Base-by-base conservation (phyloP, 352 stramenopile species). In the Phytophthora brassicae region DNA sequence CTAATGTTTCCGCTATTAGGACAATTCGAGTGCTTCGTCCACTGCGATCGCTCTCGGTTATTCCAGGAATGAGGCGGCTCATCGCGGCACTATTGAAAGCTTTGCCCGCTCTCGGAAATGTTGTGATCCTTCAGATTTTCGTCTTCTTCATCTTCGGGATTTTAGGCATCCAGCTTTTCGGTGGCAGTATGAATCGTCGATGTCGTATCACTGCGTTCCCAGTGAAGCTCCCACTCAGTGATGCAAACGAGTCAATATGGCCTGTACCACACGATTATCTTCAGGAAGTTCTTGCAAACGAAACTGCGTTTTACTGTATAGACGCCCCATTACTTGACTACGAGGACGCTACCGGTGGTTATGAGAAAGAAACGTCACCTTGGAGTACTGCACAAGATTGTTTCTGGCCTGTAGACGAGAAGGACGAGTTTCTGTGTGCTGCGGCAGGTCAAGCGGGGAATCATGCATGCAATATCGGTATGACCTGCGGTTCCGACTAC, bases 111-210 rank as follows among this genome's bases (percentile, higher is more conserved):
- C 91, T 97, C 60, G 80, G 78, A 43, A 96, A 96, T 51, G 89
- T 97, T n/a, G 60, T 96, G 4, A 81, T 97, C 13, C 56, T 97
- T 8, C 79, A 95, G 56, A 70, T 91, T n/a, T 97, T 97, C 50
- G 79, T 96, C 0, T 97, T 97, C 56, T 84, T 92, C 31, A 88
- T 97, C 35, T 97, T 97, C 61, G 88, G 86, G 0, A 97, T 97
- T 62, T 68, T 97, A 1, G 91, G 86, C 0, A 86, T 97, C 33
- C 89, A 97, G 44, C 72, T 97, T 16, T 97, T 95, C 51, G 66
- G 75, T 22, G 90, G 89, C 13, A 81, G 68, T 17, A 88, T 96
- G 75, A 91, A 83, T 39, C 75, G 78, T n/a, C 65, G 86, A 28
- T 97, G 89, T 67, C 85, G 86, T 0, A 55, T 96, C 17, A 97